Conservation (phyloP, 164 flowering plant genomes). For the Vitis labrusca region DNA sequence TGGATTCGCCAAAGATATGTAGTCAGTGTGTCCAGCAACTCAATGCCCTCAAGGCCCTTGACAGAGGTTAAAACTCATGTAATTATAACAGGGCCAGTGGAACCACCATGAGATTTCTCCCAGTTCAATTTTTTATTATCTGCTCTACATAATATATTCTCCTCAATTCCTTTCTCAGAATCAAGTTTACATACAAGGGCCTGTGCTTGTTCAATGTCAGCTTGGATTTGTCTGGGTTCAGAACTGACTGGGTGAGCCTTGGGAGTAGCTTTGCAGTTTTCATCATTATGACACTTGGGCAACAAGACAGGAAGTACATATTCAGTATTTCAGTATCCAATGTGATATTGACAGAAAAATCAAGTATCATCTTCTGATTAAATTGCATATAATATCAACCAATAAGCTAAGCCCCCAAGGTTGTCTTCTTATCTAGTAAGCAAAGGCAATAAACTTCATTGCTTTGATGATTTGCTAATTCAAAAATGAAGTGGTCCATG, state of each 20-base stretch:
- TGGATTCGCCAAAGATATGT: constrained; percentile 97
- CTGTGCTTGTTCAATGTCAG: constrained; percentile 80
- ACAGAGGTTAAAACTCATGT: constrained; percentile 79
- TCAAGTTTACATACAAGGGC: constrained; percentile 86
- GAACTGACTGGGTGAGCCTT: constrained; percentile 85
- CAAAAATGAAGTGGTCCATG: background rate
- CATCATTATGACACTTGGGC: no score
- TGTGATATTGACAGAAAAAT: background rate
- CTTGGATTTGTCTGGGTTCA: constrained; percentile 72
- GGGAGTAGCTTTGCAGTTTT: constrained; percentile 48
- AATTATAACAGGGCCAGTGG: constrained; percentile 81
- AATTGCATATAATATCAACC: background rate
- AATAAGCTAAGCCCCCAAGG: background rate
- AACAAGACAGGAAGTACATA: no score
- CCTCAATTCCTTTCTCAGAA: constrained; percentile 81
- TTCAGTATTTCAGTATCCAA: background rate
- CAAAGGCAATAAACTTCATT: background rate
- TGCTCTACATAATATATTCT: constrained; percentile 58
- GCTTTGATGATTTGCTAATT: background rate
- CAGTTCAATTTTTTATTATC: constrained; percentile 59
- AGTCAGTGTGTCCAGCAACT: constrained; percentile 80
- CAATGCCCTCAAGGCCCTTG: constrained; percentile 93
- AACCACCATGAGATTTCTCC: constrained; percentile 74
- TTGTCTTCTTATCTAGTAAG: background rate
- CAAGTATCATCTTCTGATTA: background rate